Conservation (phyloP, 2,329 filamentous ascomycete genomes). For the Colletotrichum cuscutae region DNA sequence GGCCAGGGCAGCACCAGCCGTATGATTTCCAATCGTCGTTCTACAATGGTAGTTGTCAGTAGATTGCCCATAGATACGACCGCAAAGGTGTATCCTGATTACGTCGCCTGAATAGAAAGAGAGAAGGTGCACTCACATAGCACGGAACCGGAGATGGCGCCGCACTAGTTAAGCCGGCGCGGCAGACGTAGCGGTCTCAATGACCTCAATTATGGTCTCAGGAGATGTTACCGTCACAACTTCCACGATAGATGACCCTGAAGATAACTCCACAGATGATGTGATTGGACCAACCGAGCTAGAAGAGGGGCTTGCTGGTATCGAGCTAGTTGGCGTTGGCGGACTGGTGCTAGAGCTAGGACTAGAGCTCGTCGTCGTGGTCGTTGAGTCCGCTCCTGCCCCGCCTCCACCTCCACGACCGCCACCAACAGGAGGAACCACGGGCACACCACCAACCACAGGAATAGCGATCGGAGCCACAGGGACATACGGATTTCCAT, state of each 20-base stretch:
- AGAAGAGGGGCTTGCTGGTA: background rate
- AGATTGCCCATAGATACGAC: background rate
- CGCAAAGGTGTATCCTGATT: background rate
- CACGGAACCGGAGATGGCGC: constrained; percentile 11
- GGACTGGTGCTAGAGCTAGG: background rate
- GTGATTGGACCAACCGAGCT: background rate
- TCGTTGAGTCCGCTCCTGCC: background rate
- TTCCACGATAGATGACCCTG: background rate
- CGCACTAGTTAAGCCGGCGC: background rate
- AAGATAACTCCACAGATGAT: background rate
- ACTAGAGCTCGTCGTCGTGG: background rate
- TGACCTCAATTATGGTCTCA: background rate
- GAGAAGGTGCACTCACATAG: constrained; percentile 3
- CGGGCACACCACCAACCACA: background rate
- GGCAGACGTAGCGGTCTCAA: background rate
- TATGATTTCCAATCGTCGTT: background rate
- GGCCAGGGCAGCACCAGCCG: background rate
- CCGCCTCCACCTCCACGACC: constrained; percentile 3
- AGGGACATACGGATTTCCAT: constrained; percentile 6
- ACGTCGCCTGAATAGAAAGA: background rate
- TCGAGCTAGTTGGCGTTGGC: background rate
- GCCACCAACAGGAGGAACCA: background rate
- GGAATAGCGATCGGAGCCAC: constrained; percentile 3
- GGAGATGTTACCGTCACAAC: background rate
- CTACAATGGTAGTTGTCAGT: background rate